Conservation (phyloP, 2,329 filamentous ascomycete species). For the Canariomyces notabilis region DNA sequence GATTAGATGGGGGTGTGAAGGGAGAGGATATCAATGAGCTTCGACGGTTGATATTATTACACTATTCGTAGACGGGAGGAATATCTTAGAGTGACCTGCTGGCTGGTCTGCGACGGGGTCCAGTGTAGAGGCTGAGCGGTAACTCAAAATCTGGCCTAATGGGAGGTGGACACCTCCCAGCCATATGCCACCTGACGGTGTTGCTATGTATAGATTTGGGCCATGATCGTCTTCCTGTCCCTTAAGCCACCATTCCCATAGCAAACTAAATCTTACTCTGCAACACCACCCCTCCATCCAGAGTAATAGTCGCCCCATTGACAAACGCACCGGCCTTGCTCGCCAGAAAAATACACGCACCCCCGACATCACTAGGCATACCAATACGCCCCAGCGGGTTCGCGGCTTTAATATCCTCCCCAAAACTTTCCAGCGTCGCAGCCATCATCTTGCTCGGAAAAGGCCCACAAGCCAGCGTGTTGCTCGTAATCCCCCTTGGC, state of each 20-base stretch:
- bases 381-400: constrained; percentile 66
- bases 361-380: constrained; percentile 62
- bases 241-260: background rate
- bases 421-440: constrained; percentile 50
- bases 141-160: no score
- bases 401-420: constrained; percentile 49
- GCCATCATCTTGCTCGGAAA: constrained; percentile 67
- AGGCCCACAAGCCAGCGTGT: constrained; percentile 67
- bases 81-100: no score
- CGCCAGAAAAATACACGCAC: constrained; percentile 64
- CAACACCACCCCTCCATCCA: constrained; percentile 54
- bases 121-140: no score
- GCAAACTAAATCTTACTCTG: constrained; percentile 39
- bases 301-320: constrained; percentile 58
- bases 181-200: no score
- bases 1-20: background rate
- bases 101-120: no score
- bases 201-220: no score
- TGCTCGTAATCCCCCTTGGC: constrained; percentile 55
- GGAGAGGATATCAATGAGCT: background rate
- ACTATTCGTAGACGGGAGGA: no score
- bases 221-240: no score
- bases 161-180: no score
- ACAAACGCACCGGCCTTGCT: constrained; percentile 62
- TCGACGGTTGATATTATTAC: no score